Evolutionary conservation across 1,284 basidiomycete species (phyloP).

Genomic region (Lentinula novae-zelandiae): DNA sequence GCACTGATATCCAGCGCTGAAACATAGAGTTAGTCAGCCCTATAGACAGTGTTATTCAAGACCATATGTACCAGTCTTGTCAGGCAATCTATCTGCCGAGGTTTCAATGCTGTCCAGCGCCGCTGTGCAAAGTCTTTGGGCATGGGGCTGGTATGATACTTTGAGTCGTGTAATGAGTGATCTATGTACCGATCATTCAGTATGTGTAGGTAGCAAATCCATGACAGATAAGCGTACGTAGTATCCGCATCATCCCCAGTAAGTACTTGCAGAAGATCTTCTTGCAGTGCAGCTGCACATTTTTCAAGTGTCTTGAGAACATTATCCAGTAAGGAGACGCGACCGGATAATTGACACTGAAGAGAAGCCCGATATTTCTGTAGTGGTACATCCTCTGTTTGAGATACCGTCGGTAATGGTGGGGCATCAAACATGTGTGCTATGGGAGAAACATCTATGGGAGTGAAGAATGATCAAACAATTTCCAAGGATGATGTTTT

Average conservation of each 20-base stretch:
- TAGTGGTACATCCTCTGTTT: conserved; percentile 45
- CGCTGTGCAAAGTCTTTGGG: conserved; percentile 38
- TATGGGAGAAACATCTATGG: conserved; percentile 46
- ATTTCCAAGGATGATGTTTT: neutral
- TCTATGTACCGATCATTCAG: conserved; percentile 23
- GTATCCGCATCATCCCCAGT: conserved; percentile 32
- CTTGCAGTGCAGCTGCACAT: conserved; percentile 49
- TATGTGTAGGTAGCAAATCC: neutral
- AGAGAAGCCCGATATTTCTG: conserved; percentile 54
- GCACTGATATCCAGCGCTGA: conserved; percentile 25
- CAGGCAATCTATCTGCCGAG: conserved; percentile 27
- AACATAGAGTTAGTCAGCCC: conserved; percentile 8
- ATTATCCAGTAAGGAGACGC: conserved; percentile 54
- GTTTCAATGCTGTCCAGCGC: conserved; percentile 37
- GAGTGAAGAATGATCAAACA: neutral
- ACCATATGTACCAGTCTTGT: conserved; percentile 28
- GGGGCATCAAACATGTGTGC: conserved; percentile 53
- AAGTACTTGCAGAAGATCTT: conserved; percentile 49
- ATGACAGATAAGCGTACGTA: conserved; percentile 20
- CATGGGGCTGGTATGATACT: conserved; percentile 43
- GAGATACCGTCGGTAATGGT: conserved; percentile 41
- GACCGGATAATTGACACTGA: conserved; percentile 53
- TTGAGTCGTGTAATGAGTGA: conserved; percentile 35
- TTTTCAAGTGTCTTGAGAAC: conserved; percentile 56
- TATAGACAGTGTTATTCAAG: neutral